These are phyloP conservation scores for Schoenoplectus tabernaemontani DNA, from an alignment of 202 grass and related monocot species.

Conservation along the genomic window DNA sequence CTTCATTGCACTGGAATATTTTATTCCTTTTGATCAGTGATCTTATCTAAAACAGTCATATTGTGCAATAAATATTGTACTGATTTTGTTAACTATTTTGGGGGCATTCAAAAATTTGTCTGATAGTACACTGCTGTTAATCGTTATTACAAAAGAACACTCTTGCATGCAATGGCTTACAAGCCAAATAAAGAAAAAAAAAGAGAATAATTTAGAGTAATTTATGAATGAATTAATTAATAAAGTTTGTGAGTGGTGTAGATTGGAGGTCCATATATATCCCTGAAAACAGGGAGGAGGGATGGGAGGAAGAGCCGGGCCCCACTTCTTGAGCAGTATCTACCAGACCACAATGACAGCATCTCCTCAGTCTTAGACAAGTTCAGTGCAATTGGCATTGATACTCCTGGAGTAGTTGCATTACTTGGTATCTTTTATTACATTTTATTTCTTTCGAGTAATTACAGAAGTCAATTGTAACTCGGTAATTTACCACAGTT, in stretches of 20 bases:
- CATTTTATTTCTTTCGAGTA: neutral
- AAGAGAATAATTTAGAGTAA: neutral
- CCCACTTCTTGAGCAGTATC: constrained; percentile 22
- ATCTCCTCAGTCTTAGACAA: constrained; percentile 32
- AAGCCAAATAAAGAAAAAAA: neutral
- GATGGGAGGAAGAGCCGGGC: constrained; percentile 31
- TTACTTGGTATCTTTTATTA: constrained; percentile 23
- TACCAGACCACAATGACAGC: constrained; percentile 34
- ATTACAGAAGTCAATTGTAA: neutral
- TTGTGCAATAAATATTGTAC: neutral
- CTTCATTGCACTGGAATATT: neutral
- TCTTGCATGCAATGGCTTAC: neutral
- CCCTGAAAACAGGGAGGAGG: constrained; percentile 33
- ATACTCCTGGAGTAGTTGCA: constrained; percentile 28
- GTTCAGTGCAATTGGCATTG: constrained; percentile 25
- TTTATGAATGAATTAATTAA: neutral
- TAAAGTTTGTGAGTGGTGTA: neutral
- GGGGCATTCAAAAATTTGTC: neutral
- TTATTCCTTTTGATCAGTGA: neutral
- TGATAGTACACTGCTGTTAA: neutral
- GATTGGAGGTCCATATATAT: constrained; percentile 31
- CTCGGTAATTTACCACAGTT: neutral
- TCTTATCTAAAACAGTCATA: neutral
- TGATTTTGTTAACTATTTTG: neutral
- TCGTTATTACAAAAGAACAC: neutral